Evolutionary conservation across 2,329 filamentous ascomycete species (phyloP), one percentile per base, ranked within the genome.

Genomic region (Emydomyces testavorans): DNA sequence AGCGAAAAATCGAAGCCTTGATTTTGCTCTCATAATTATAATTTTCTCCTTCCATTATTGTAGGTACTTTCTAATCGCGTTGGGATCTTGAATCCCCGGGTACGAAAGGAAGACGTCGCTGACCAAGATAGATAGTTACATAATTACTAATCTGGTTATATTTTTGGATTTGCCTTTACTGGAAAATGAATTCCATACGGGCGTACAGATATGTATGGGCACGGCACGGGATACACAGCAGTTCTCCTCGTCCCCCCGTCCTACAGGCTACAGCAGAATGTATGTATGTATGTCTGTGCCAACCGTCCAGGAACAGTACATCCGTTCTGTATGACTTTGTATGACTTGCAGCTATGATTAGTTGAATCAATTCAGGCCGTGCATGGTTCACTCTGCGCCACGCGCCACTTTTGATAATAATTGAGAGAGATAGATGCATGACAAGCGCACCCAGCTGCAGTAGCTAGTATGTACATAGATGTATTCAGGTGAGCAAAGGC

Each of bases 331-430:
- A 32, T 31, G 24, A 31, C 23, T 32, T 24, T 2, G 4, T 31
- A n/a, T n/a, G n/a, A n/a, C 40, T 29, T 43, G 39, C 39, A 41
- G 39, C 38, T 24, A 40, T 23, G 15, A 20, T 32, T n/a, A n/a
- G 24, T 11, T 40, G n/a, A 11, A 29, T 13, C 21, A 7, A 29
- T 34, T 1, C 11, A 32, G 29, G 40, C 34, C 40, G 28, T 43
- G 39, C 39, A 42, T 42, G 21, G 39, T 23, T 21, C 39, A 8
- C 28, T 42, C 26, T 35, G 40, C 16, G 29, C 29, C 39, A 42
- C 8, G 38, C n/a, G 20, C 38, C 16, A 32, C 40, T 35, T 24
- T 8, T n/a, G n/a, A 31, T 31, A 20, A 32, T n/a, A 23, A 34
- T 43, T 29, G 26, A 20, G 28, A 2, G 8, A 10, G n/a, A n/a